Evolutionary conservation across 768 basidiomycete species (phyloP).

Genomic region (Clitopilus hobsonii): DNA sequence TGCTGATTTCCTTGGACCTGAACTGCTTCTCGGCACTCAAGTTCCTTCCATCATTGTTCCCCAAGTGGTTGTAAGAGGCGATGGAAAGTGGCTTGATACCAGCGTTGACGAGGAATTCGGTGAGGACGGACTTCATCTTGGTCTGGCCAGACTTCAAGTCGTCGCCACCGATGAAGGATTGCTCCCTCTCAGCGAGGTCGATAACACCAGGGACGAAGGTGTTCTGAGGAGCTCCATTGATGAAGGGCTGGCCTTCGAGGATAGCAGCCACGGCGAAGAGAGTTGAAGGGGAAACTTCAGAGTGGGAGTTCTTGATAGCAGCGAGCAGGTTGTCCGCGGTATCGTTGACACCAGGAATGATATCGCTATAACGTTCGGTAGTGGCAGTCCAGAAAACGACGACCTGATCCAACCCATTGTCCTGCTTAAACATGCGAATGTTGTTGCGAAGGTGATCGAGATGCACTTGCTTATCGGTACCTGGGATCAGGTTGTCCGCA

Average conservation of each 20-base stretch:
- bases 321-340: slow-evolving; percentile 83
- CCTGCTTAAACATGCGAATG: slow-evolving; percentile 87
- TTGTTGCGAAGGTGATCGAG: slow-evolving; percentile 88
- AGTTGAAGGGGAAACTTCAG: slow-evolving; percentile 94
- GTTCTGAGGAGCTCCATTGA: slow-evolving; percentile 98
- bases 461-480: slow-evolving; percentile 83
- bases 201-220: slow-evolving; percentile 97
- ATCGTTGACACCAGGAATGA: slow-evolving; percentile 94
- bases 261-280: slow-evolving; percentile 94
- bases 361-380: slow-evolving; percentile 95
- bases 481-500: slow-evolving; percentile 89
- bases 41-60: slow-evolving; percentile 96
- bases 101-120: slow-evolving; percentile 98
- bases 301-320: slow-evolving; percentile 80
- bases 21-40: slow-evolving; percentile 89
- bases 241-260: slow-evolving; percentile 91
- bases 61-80: slow-evolving; percentile 97
- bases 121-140: slow-evolving; percentile 93
- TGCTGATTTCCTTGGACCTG: slow-evolving; percentile 97
- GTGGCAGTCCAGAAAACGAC: slow-evolving; percentile 99
- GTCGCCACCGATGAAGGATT: slow-evolving; percentile 95
- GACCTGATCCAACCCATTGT: slow-evolving; percentile 82
- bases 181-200: slow-evolving; percentile 81
- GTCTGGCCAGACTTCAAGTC: slow-evolving; percentile 98
- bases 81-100: slow-evolving; percentile 98